Evolutionary conservation across 1,139 yeast species (phyloP), one percentile per base, ranked within the genome.

Genomic region (Saccharomyces uvarum): DNA sequence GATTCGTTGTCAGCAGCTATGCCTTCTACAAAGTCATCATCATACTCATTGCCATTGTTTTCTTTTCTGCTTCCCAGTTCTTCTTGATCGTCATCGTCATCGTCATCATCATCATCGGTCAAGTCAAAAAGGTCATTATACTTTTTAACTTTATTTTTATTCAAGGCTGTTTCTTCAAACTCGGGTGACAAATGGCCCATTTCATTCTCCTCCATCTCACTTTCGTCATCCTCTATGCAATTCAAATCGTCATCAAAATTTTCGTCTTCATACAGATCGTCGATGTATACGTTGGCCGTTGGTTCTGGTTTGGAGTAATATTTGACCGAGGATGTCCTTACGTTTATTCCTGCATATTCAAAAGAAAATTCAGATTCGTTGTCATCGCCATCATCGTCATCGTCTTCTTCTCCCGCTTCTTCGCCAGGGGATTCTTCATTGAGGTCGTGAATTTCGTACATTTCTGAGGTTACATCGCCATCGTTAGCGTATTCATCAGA

Each of bases 261-360:
- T 56, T 82, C 83, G 59, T 81, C 78, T 54, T 74, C 83, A 57
- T 71, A 66, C 21, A 69, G 55, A 56, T 74, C 77, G 59, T 75
- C 70, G 11, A 74, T 61, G 48, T 73, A 75, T 21, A 68, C 63
- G 4, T 54, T 49, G 11, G 48, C 48, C 2, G 68, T 68, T 21
- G 63, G 65, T 26, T 60, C 63, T n/a, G 68, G 65, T 53, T 64
- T 71, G 52, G 71, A 62, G 52, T 83, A 83, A 62, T 83, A 83
- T 61, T 82, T 81, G 9, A 82, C 79, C 0, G 87, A 82, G 0
- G 83, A 77, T 57, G 83, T 83, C 61, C 88, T 70, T 2, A 87
- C 88, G 24, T 81, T 80, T 7, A 66, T 51, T 14, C 73, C 73
- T 55, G 79, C 82, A 54, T 76, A 73, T 49, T 82, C 84, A 62